phyloP scores from a whole-genome alignment of 2,329 filamentous ascomycete genomes.

The Fusarium illudens region DNA sequence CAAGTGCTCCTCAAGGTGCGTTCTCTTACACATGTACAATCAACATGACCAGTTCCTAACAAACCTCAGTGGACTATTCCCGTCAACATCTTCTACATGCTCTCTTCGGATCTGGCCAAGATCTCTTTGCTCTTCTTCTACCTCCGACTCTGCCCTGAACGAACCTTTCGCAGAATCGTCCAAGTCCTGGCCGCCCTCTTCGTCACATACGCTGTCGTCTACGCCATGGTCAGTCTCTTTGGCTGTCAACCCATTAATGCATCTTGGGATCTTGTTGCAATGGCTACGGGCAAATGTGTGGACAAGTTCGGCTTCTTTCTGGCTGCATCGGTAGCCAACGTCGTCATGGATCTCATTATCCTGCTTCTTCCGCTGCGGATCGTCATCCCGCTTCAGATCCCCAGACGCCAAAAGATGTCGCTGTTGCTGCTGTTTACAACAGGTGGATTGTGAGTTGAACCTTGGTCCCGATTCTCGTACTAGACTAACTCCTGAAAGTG shows the following conservation, averaged over 20 bases:
- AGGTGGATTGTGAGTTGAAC: conserved; percentile 27
- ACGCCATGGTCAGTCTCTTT: conserved; percentile 36
- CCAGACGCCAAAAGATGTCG: conserved; percentile 28
- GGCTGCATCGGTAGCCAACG: conserved; percentile 35
- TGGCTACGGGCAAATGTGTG: conserved; percentile 32
- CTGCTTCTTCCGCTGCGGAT: conserved; percentile 26
- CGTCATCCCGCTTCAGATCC: conserved; percentile 28
- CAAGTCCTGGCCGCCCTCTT: conserved; percentile 17
- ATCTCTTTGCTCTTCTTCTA: conserved; percentile 38
- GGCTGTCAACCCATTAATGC: conserved; percentile 36
- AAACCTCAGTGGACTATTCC: conserved; percentile 29
- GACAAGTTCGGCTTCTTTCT: conserved; percentile 39
- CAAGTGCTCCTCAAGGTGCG: conserved; percentile 26
- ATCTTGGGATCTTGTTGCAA: conserved; percentile 33
- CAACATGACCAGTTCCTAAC: background rate
- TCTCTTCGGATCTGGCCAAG: conserved; percentile 36
- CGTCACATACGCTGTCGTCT: conserved; percentile 28
- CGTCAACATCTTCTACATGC: conserved; percentile 40
- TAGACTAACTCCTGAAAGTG: background rate
- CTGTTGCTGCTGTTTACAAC: conserved; percentile 33
- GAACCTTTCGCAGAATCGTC: conserved; percentile 26
- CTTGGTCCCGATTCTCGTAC: rapidly evolving
- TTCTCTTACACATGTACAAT: rapidly evolving
- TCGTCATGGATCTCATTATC: conserved; percentile 36
- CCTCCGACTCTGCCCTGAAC: conserved; percentile 31